Evolutionary conservation across 2,329 filamentous ascomycete species (phyloP).

Genomic region (Epichloe brachyelytri): DNA sequence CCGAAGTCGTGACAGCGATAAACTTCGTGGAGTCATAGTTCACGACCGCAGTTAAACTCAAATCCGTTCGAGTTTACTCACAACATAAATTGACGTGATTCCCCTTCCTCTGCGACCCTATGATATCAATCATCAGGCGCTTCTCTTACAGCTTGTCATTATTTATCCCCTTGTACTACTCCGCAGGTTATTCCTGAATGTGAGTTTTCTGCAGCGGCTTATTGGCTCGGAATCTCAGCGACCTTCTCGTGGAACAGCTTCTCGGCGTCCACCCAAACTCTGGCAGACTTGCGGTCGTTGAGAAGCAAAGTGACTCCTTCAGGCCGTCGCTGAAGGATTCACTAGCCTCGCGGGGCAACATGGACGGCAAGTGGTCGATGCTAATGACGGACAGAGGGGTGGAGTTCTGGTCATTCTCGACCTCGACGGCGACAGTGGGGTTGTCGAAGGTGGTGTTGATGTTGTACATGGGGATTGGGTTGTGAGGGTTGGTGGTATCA

Average conservation of each 20-base stretch:
- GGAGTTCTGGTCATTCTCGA: constrained; percentile 40
- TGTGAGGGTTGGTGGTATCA: constrained; percentile 43
- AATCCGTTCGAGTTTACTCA: too few relatives aligned
- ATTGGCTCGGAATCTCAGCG: constrained; percentile 1
- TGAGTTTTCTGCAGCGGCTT: not conserved
- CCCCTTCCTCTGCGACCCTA: too few relatives aligned
- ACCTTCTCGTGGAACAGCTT: constrained; percentile 5
- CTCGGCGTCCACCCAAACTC: constrained; percentile 5
- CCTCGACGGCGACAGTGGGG: constrained; percentile 66
- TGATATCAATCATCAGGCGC: too few relatives aligned
- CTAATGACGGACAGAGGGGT: constrained; percentile 59
- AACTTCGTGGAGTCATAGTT: too few relatives aligned
- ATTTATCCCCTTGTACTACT: too few relatives aligned
- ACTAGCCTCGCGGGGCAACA: constrained; percentile 75
- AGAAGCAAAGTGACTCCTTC: constrained; percentile 2
- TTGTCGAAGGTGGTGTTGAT: constrained; percentile 77
- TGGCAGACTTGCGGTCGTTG: constrained; percentile 3
- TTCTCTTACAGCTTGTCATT: too few relatives aligned
- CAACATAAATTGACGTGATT: too few relatives aligned
- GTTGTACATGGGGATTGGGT: constrained; percentile 65
- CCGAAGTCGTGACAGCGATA: too few relatives aligned
- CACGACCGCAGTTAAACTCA: too few relatives aligned
- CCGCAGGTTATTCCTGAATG: too few relatives aligned
- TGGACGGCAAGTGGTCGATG: constrained; percentile 73
- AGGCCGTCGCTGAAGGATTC: constrained; percentile 29